Evolutionary conservation across 129 eudicot genomes (phyloP).

Genomic region (Pittosporum tobira): DNA sequence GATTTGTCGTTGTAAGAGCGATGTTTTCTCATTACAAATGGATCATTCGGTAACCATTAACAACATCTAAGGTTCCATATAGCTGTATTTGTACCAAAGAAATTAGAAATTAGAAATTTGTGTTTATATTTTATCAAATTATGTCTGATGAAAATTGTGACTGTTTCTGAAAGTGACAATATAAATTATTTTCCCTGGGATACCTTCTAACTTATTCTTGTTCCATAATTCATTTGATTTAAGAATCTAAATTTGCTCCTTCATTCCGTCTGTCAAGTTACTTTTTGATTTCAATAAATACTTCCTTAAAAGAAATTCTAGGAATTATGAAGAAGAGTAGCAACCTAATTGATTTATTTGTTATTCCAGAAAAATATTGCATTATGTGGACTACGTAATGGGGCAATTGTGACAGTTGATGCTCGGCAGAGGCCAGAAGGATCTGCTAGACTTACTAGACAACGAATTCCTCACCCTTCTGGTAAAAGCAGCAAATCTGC

Average conservation of each 20-base stretch:
- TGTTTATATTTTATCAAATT: not conserved
- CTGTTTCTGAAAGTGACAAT: too few relatives aligned
- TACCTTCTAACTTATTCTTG: not conserved
- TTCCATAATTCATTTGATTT: not conserved
- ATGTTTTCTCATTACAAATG: slow-evolving; percentile 67
- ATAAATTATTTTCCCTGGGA: not conserved
- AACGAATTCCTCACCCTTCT: slow-evolving; percentile 32
- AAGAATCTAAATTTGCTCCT: not conserved
- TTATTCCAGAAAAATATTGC: slow-evolving; percentile 43
- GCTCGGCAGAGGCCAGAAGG: slow-evolving; percentile 58
- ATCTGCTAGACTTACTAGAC: slow-evolving; percentile 29
- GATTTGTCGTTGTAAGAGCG: slow-evolving; percentile 73
- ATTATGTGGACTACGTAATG: slow-evolving; percentile 86
- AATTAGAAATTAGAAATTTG: too few relatives aligned
- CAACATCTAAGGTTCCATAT: not conserved
- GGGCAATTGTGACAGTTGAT: slow-evolving; percentile 68
- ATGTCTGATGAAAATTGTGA: too few relatives aligned
- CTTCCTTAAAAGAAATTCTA: not conserved
- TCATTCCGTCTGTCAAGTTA: too few relatives aligned
- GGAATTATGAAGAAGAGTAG: not conserved
- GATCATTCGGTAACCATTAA: slow-evolving; percentile 44
- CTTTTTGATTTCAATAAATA: not conserved
- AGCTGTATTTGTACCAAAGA: slow-evolving; percentile 14
- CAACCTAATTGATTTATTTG: not conserved
- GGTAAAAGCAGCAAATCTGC: slow-evolving; percentile 16